Evolutionary conservation across 768 basidiomycete species (phyloP), one percentile per base, ranked within the genome.

Genomic region (Bullera alba): DNA sequence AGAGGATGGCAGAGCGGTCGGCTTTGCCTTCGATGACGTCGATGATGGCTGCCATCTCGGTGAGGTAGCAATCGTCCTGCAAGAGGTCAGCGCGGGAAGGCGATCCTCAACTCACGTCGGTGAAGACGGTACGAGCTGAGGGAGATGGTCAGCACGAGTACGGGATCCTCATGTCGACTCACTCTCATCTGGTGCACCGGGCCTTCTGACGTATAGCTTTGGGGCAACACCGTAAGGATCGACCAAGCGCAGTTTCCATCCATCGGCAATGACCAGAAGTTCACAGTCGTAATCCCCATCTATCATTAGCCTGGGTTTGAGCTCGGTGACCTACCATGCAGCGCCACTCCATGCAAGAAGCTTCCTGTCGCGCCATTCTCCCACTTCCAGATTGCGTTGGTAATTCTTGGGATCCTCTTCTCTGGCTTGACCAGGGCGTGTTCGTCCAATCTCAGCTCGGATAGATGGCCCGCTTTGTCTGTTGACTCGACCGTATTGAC

Each of bases 301-400:
- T 57, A 16, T 15, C 2, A 26, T 38, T 7, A 38, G 44, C 15
- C 30, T 36, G 2, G 26, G 23, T 17, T 15, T 21, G 8, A 3
- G 10, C 19, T 2, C 16, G 26, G 12, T 1, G 23, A 48, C 51
- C 25, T 15, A 61, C 89, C 93, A 67, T 97, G 93, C 34, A 97
- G 80, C 12, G 84, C 83, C 44, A 85, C 84, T 29, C 86, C 78
- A 63, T 97, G 93, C 1, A 81, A 84, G 70, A 97, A 83, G 56
- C 80, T 84, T 19, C 92, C 93, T 22, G 95, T 85, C 26, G 89
- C 93, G 4, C 93, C 93, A 48, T 79, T 87, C 58, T 86, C 84
- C 66, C 92, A 96, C 77, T 95, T 93, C 91, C 93, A 96, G 25
- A 82, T 86, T 28, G 93, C 91, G 19, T 84, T 77, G 12, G 92